Conservation (phyloP, 345 rosid species). For the Acer negundo region DNA sequence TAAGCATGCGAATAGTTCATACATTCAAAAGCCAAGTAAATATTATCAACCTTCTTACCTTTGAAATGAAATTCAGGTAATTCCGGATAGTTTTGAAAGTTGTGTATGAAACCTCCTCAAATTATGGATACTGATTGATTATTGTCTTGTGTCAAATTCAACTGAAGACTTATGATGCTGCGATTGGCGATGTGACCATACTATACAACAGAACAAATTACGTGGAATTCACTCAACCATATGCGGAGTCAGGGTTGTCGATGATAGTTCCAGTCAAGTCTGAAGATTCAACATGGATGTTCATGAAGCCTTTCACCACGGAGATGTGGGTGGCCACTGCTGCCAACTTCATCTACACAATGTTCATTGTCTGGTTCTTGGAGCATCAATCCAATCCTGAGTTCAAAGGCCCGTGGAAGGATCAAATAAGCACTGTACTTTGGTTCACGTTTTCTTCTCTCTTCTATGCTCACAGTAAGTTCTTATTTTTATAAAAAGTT, state of each 20-base stretch:
- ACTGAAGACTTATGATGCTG: conserved; percentile 37
- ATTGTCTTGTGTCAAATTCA: conserved; percentile 5
- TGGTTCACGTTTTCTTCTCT: conserved; percentile 47
- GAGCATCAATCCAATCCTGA: conserved; percentile 39
- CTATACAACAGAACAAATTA: conserved; percentile 32
- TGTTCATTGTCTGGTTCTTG: conserved; percentile 45
- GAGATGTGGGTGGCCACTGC: conserved; percentile 43
- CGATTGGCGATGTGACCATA: conserved; percentile 52
- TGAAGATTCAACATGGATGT: conserved; percentile 34
- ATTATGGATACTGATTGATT: not conserved
- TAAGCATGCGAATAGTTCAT: too few relatives aligned
- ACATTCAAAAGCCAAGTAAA: too few relatives aligned
- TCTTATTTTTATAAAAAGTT: not conserved
- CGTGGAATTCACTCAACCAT: conserved; percentile 56
- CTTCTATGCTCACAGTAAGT: conserved; percentile 52
- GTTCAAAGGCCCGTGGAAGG: conserved; percentile 33
- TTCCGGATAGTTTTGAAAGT: too few relatives aligned
- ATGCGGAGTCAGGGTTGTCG: conserved; percentile 45
- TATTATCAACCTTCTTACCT: too few relatives aligned
- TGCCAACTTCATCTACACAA: conserved; percentile 36
- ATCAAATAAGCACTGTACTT: conserved; percentile 35
- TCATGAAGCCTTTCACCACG: conserved; percentile 44
- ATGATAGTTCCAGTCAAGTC: conserved; percentile 39
- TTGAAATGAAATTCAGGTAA: too few relatives aligned
- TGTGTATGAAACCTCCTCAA: too few relatives aligned